Percentiles rank a stretch among this genome's conserved stretches.
These are phyloP conservation scores for Hymenoscyphus scutula DNA, from an alignment of 2,329 filamentous ascomycete genomes.

Conservation along the genomic window DNA sequence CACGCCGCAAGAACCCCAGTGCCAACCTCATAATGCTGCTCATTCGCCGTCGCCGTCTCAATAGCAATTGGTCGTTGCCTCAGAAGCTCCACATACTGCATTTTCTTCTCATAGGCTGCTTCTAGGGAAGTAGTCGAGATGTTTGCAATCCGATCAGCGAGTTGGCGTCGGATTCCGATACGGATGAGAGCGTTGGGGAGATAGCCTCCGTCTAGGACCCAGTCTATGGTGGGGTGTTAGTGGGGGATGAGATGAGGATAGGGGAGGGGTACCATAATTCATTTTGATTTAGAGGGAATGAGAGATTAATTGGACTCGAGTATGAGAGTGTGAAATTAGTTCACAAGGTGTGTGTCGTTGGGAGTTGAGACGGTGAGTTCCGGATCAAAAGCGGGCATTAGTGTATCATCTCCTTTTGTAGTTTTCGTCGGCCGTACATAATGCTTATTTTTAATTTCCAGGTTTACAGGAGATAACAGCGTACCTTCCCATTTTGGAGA, in stretches of 20 bases:
- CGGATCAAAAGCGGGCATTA: neutral
- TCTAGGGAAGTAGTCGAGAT: slow-evolving; percentile 54
- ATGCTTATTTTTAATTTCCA: neutral
- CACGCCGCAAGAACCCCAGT: slow-evolving; percentile 60
- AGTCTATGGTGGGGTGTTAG: slow-evolving; percentile 42
- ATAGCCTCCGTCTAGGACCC: slow-evolving; percentile 63
- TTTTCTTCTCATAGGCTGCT: slow-evolving; percentile 56
- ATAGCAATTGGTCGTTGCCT: slow-evolving; percentile 33
- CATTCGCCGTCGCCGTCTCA: slow-evolving; percentile 21
- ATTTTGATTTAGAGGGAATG: slow-evolving; percentile 16
- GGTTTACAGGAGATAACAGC: neutral
- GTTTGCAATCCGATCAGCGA: slow-evolving; percentile 55
- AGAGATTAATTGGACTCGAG: neutral
- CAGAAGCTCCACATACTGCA: slow-evolving; percentile 60
- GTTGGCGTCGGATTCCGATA: slow-evolving; percentile 63
- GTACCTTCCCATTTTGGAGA: neutral
- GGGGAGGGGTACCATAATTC: slow-evolving; percentile 30
- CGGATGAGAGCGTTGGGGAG: slow-evolving; percentile 62
- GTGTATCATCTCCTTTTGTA: slow-evolving; percentile 25
- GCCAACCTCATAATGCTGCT: slow-evolving; percentile 71
- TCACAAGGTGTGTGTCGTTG: neutral
- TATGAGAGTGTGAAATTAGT: neutral
- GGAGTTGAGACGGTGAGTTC: neutral
- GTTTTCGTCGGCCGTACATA: slow-evolving; percentile 23
- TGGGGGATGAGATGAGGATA: neutral